Evolutionary conservation across 305 asterid genomes (phyloP).

Genomic region (Fraxinus floribunda): DNA sequence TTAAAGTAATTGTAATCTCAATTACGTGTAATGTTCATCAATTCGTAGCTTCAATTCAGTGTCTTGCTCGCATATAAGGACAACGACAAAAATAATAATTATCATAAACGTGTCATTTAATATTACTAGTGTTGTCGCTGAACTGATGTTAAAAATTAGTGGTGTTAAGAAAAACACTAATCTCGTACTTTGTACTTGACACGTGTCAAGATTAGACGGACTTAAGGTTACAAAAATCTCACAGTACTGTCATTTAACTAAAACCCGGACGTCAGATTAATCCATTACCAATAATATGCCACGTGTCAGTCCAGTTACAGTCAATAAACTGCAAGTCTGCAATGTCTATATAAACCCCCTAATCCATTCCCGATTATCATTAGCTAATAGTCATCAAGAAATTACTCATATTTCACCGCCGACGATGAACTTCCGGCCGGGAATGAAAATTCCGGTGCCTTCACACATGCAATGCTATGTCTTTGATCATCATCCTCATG

Average conservation of each 20-base stretch:
- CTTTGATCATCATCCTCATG: conserved; percentile 58
- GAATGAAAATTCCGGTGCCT: conserved; percentile 33
- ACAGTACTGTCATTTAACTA: conserved; percentile 27
- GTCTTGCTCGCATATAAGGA: neutral
- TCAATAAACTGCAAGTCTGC: conserved; percentile 30
- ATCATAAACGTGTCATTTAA: no score
- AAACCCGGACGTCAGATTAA: conserved; percentile 31
- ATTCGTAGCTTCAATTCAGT: no score
- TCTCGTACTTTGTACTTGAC: neutral
- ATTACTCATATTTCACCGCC: conserved; percentile 18
- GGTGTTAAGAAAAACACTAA: no score
- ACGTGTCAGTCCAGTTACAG: conserved; percentile 40
- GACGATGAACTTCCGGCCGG: conserved; percentile 48
- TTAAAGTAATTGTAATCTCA: no score
- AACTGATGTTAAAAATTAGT: no score
- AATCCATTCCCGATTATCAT: neutral
- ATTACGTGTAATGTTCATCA: no score
- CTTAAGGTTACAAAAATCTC: neutral
- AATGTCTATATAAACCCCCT: neutral
- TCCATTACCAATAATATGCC: conserved; percentile 31
- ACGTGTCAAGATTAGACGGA: conserved; percentile 1
- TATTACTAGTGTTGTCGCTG: no score
- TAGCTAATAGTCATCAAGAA: neutral
- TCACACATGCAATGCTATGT: conserved; percentile 39
- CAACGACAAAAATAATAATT: neutral